Base-by-base conservation (phyloP, 2,329 filamentous ascomycete genomes). In the Helminthosporium solani region DNA sequence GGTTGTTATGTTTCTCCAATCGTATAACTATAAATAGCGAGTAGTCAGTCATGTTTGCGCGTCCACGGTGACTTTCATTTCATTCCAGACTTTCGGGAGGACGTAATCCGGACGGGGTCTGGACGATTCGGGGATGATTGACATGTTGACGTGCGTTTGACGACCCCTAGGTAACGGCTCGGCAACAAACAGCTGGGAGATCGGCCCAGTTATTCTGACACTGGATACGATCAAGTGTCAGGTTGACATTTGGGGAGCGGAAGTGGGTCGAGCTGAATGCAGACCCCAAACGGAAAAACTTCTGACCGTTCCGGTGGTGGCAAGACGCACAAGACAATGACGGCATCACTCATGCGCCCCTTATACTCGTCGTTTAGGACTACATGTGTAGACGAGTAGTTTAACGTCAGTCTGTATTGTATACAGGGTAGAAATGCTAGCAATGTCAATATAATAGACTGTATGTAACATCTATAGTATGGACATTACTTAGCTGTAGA, bases 31-130 rank as follows among this genome's bases (percentile, higher is more conserved):
- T n/a, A n/a, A n/a, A n/a, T n/a, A n/a, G 31, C n/a, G n/a, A 3
- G 23, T 21, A 20, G 15, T 19, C n/a, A n/a, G 19, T 39, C 27
- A 41, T 43, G 40, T 46, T 50, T 50, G 40, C 37, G 34, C 23
- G 35, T 21, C 35, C 34, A 40, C 35, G 21, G 34, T 36, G 39
- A 33, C 43, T 50, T 50, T 50, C 47, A 50, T 46, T 50, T 37
- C 47, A 46, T 28, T 28, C 40, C 43, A n/a, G 35, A n/a, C n/a
- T 33, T 23, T 14, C 27, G 43, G 40, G 40, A 18, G 33, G 12
- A 31, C 28, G 23, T 23, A 21, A 28, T 39, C 42, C 40, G 33
- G 36, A 19, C 15, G 35, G 28, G 19, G 31, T 20, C 6, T 28
- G 7, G 33, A 20, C 30, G 41, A 21, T 33, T 36, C 15, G 9